These are phyloP conservation scores for Ormosia semicastrata DNA, from an alignment of 306 rosid species.

Conservation along the genomic window DNA sequence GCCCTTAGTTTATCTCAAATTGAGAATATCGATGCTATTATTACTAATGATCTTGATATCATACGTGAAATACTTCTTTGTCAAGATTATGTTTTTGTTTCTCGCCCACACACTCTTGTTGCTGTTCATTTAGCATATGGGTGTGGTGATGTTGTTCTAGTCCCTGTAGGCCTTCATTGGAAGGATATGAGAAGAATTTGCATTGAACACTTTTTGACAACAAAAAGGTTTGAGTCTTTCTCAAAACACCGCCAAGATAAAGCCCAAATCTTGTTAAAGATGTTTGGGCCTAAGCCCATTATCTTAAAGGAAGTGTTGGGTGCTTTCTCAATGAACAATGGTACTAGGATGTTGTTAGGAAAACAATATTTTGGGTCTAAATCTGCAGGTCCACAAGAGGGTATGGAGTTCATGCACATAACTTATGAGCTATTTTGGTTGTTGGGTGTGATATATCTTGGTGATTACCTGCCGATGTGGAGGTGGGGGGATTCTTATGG, in stretches of 20 bases:
- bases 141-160: constrained; percentile 75
- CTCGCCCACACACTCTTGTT: constrained; percentile 79
- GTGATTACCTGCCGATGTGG: constrained; percentile 88
- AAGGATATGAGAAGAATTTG: constrained; percentile 87
- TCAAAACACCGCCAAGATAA: constrained; percentile 60
- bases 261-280: constrained; percentile 60
- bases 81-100: constrained; percentile 89
- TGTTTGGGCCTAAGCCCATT: constrained; percentile 51
- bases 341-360: constrained; percentile 85
- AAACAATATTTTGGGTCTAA: constrained; percentile 77
- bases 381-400: constrained; percentile 75
- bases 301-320: constrained; percentile 81
- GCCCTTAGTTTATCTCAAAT: constrained; percentile 73
- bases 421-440: constrained; percentile 89
- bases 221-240: constrained; percentile 77
- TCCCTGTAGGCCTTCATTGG: constrained; percentile 84
- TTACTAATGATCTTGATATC: constrained; percentile 74
- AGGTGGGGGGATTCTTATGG: constrained; percentile 91
- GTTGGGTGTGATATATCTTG: constrained; percentile 78
- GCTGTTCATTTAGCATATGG: constrained; percentile 86
- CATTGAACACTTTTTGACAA: constrained; percentile 86
- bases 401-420: constrained; percentile 83
- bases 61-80: constrained; percentile 77
- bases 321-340: constrained; percentile 92
- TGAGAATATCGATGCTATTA: constrained; percentile 75